Evolutionary conservation across 208 protist species (phyloP), one percentile per base, ranked within the genome.

Genomic region (Acanthamoeba triangularis): DNA sequence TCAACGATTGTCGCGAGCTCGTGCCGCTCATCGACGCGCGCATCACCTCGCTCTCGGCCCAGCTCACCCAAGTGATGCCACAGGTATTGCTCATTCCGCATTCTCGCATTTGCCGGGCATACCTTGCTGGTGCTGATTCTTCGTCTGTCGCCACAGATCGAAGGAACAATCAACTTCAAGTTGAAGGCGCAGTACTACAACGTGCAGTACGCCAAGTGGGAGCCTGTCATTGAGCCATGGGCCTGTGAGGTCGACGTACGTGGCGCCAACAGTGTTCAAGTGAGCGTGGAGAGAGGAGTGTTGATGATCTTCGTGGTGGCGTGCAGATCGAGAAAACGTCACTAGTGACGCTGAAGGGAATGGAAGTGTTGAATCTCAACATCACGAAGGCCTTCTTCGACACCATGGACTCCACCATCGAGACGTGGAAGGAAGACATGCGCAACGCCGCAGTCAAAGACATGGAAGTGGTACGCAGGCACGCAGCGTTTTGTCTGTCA

Each of bases 321-420:
- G 20, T 78, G 52, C 61, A 93, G 88, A 78, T 93, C 13, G 49
- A 94, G 33, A 63, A 94, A 30, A 94, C 90, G 35, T 65, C 65
- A 8, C 28, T 84, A 5, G 35, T 94, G 2, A 74, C 49, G 33
- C 13, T 94, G 33, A 82, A 61, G 72, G 65, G 44, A 23, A n/a
- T 84, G 25, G 69, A 94, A 11, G 37, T 56, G 20, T 35, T 94
- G 37, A 82, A 94, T 65, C 33, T 94, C 47, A 94, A 94, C 49
- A 84, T 94, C 33, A 94, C 90, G n/a, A 94, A 94, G 72, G 61
- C 90, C 20, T 94, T 94, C 90, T 94, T 94, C 33, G 90, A 94
- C 44, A 94, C 90, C 28, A 94, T 94, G 90, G 69, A 94, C 61
- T 84, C 65, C 30, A 94, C 61, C 30, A 82, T 94, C 47, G 90